Evolutionary conservation across 345 rosid species (phyloP), one percentile per base, ranked within the genome.

Genomic region (Pistacia integerrima): DNA sequence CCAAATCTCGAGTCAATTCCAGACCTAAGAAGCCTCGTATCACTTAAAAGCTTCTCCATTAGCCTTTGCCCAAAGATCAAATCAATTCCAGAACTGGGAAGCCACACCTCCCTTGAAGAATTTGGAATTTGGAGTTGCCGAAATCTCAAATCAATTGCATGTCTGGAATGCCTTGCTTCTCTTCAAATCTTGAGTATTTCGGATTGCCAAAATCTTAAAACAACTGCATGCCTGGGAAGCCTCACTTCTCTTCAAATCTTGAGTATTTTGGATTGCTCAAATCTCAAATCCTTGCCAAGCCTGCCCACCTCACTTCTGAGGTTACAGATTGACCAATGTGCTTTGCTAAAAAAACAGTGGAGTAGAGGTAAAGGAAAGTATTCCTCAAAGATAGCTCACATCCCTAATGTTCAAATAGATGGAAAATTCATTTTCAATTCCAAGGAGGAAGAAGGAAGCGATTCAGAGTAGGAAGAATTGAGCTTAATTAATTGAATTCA

Each of bases 101-200:
- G 17, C 9, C 38, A 12, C 3, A 61, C 11, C 11, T 60, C 16
- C n/a, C n/a, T 64, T 7, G 7, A 5, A 4, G 1, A 0, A 1
- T 9, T 66, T 1, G 0, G 0, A 9, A 0, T 44, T n/a, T 0
- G 0, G 1, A 0, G 1, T 0, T 66, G 69, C 22, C 28, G 16
- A 11, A n/a, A 17, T n/a, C 33, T 41, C 46, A 41, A 41, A 41
- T 41, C 46, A 41, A 8, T 41, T 41, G 46, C 46, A 41, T 41
- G 9, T 8, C 9, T 41, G 9, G 9, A 8, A 41, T 5, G 8
- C 8, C 46, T 41, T 6, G 6, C 46, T 41, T 41, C 46, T 41
- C 46, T 41, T 41, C 46, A 41, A 41, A 41, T 8, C 46, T 41
- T 41, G 46, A 6, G 0, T 1, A 41, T 36, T 30, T 63, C 2